Conservation (phyloP, 306 rosid genomes). For the Vigna mungo region DNA sequence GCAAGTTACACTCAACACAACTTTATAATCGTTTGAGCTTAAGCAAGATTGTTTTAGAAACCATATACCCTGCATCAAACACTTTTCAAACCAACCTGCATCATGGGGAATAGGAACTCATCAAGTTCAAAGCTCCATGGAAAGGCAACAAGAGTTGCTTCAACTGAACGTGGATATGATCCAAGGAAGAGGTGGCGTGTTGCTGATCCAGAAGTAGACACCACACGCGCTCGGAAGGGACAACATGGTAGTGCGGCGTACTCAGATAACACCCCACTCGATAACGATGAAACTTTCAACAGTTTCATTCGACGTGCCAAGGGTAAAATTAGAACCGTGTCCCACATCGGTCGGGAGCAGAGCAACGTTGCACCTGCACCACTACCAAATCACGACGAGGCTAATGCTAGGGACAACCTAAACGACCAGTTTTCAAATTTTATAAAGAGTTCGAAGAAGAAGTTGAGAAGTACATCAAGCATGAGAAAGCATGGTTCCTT, state of each 20-base stretch:
- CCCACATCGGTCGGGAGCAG: slow-evolving; percentile 39
- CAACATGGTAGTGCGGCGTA: not conserved
- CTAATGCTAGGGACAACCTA: slow-evolving; percentile 3
- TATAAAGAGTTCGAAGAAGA: slow-evolving; percentile 50
- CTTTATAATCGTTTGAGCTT: slow-evolving; percentile 23
- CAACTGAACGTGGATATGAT: slow-evolving; percentile 4
- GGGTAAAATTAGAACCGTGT: slow-evolving; percentile 40
- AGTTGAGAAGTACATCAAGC: slow-evolving; percentile 48
- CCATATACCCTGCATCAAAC: slow-evolving; percentile 5
- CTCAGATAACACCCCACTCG: slow-evolving; percentile 17
- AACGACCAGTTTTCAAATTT: slow-evolving; percentile 57
- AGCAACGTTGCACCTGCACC: slow-evolving; percentile 16
- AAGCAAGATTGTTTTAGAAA: slow-evolving; percentile 4
- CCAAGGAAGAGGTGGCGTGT: not conserved
- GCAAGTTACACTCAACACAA: slow-evolving; percentile 12
- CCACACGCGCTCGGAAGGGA: not conserved
- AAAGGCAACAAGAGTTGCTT: slow-evolving; percentile 4
- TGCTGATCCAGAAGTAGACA: not conserved
- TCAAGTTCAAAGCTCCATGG: slow-evolving; percentile 34
- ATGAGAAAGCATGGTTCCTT: slow-evolving; percentile 45
- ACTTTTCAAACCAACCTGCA: not conserved
- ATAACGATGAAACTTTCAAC: slow-evolving; percentile 46
- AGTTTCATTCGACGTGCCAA: slow-evolving; percentile 46
- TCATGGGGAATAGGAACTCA: slow-evolving; percentile 37
- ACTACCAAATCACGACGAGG: not conserved